These are phyloP conservation scores for Cryptomeria japonica DNA, from an alignment of 75 land plant species.

Conservation along the genomic window DNA sequence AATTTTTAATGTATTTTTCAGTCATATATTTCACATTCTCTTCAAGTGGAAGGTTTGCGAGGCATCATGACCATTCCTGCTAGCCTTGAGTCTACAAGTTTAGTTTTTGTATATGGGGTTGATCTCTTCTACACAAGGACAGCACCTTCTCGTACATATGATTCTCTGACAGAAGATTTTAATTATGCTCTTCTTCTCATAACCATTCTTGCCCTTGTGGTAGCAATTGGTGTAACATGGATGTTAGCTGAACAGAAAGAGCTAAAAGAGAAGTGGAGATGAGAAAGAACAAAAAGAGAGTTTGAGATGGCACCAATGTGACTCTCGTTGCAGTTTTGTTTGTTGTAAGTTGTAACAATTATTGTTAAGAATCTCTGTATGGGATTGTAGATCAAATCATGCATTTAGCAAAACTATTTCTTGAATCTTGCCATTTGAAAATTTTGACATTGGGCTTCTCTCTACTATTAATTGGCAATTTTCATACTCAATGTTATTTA, in stretches of 20 bases:
- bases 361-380: not conserved
- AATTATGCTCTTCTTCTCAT: slow-evolving; percentile 91
- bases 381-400: not conserved
- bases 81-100: slow-evolving; percentile 87
- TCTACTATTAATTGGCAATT: not conserved
- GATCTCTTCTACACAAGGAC: slow-evolving; percentile 91
- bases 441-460: not conserved
- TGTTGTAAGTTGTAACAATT: not conserved
- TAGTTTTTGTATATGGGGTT: slow-evolving; percentile 88
- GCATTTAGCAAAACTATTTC: not conserved
- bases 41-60: slow-evolving; percentile 92
- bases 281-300: slow-evolving; percentile 70
- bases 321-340: slow-evolving; percentile 9
- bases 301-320: slow-evolving; percentile 42
- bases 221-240: slow-evolving; percentile 79
- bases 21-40: slow-evolving; percentile 86
- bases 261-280: slow-evolving; percentile 91
- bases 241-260: slow-evolving; percentile 86
- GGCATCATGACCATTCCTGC: slow-evolving; percentile 82
- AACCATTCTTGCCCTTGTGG: slow-evolving; percentile 80
- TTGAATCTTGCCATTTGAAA: not conserved
- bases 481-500: not conserved
- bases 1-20: slow-evolving; percentile 42
- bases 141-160: slow-evolving; percentile 94
- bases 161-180: slow-evolving; percentile 96